These are phyloP conservation scores for Epichloe festucae DNA, from an alignment of 2,329 filamentous ascomycete species.

Conservation along the genomic window DNA sequence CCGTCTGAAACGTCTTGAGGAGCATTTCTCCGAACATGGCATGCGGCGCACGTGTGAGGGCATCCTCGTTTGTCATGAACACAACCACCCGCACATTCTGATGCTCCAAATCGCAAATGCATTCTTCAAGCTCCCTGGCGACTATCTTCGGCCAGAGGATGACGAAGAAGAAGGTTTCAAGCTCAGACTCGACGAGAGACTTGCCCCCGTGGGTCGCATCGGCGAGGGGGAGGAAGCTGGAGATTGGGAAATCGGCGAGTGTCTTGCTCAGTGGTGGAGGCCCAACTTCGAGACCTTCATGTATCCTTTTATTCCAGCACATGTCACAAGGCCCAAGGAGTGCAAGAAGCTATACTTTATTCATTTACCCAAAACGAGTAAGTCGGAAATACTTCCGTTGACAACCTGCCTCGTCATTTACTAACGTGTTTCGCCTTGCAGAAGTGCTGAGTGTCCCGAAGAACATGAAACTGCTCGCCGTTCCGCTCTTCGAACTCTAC, in stretches of 20 bases:
- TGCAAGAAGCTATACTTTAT: slow-evolving; percentile 99
- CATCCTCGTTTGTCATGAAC: slow-evolving; percentile 94
- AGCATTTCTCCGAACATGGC: slow-evolving; percentile 82
- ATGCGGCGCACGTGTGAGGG: slow-evolving; percentile 97
- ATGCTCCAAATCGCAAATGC: slow-evolving; percentile 99
- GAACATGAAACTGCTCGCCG: slow-evolving; percentile 98
- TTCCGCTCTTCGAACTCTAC: slow-evolving; percentile 94
- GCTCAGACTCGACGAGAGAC: slow-evolving; percentile 74
- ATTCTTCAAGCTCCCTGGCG: slow-evolving; percentile 97
- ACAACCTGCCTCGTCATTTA: neutral
- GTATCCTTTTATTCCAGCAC: slow-evolving; percentile 95
- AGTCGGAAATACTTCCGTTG: slow-evolving; percentile 15
- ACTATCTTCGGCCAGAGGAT: slow-evolving; percentile 81
- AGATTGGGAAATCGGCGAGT: slow-evolving; percentile 91
- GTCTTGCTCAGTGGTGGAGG: slow-evolving; percentile 94
- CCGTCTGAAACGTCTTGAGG: slow-evolving; percentile 83
- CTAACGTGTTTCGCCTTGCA: slow-evolving; percentile 22
- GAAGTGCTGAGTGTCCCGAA: slow-evolving; percentile 94
- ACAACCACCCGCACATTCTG: slow-evolving; percentile 96
- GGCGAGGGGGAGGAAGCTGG: slow-evolving; percentile 69
- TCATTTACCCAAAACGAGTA: slow-evolving; percentile 83
- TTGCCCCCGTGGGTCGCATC: slow-evolving; percentile 80
- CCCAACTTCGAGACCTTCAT: slow-evolving; percentile 99
- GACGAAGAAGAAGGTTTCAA: slow-evolving; percentile 96
- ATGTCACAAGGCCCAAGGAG: slow-evolving; percentile 93